These are phyloP conservation scores for Posidonia oceanica DNA, from an alignment of 116 monocot species.

Conservation along the genomic window DNA sequence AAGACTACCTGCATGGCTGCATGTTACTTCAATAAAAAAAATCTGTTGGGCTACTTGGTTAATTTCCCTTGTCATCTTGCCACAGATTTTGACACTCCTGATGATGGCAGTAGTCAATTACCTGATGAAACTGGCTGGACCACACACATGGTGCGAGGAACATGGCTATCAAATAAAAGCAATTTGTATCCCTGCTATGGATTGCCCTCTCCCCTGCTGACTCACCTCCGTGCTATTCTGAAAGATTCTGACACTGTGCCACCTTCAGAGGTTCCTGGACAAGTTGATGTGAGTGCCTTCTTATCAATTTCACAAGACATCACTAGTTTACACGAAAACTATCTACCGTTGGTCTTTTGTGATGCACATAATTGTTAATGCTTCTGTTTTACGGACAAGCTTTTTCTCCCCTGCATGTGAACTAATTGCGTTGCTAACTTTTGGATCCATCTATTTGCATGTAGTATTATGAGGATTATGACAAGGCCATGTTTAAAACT, in stretches of 20 bases:
- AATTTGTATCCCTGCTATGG: constrained; percentile 30
- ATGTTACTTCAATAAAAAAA: neutral
- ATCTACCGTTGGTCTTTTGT: no score
- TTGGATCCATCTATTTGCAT: neutral
- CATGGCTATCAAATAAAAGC: constrained; percentile 66
- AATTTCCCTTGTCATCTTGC: neutral
- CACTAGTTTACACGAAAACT: no score
- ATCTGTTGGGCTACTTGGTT: neutral
- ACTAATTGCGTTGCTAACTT: neutral
- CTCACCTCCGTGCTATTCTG: constrained; percentile 29
- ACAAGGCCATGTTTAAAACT: constrained; percentile 50
- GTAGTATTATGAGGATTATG: constrained; percentile 23
- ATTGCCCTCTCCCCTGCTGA: constrained; percentile 43
- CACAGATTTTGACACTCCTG: constrained; percentile 62
- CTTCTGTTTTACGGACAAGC: no score
- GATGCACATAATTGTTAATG: no score
- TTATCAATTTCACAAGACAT: neutral
- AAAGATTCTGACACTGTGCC: constrained; percentile 7
- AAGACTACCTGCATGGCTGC: neutral
- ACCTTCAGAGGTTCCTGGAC: constrained; percentile 10
- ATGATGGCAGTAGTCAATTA: constrained; percentile 15
- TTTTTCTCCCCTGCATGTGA: no score
- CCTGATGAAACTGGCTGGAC: constrained; percentile 18
- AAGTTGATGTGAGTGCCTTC: constrained; percentile 20
- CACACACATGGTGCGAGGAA: constrained; percentile 83